These are phyloP conservation scores for Trichoderma lentiforme DNA, from an alignment of 2,329 filamentous ascomycete species.

Conservation along the genomic window DNA sequence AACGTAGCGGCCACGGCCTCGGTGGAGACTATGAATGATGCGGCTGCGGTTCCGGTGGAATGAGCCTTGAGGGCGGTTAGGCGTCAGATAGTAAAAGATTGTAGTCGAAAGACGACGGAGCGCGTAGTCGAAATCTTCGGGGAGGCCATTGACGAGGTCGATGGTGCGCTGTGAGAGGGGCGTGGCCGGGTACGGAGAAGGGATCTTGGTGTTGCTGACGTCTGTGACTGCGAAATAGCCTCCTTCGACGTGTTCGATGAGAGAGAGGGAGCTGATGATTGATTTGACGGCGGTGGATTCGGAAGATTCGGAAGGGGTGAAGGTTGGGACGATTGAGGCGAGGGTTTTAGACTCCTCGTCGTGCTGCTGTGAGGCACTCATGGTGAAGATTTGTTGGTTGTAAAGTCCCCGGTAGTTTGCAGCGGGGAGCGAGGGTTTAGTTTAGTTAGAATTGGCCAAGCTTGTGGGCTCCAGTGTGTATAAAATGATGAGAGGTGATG, in stretches of 20 bases:
- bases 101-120: slow-evolving; percentile 55
- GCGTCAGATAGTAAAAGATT: slow-evolving; percentile 64
- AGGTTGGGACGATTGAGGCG: neutral
- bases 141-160: slow-evolving; percentile 31
- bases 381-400: neutral
- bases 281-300: slow-evolving; percentile 20
- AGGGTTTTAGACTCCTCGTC: neutral
- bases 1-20: slow-evolving; percentile 61
- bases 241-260: slow-evolving; percentile 55
- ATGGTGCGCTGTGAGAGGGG: slow-evolving; percentile 37
- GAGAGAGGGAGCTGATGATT: slow-evolving; percentile 34
- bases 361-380: neutral
- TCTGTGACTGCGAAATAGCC: slow-evolving; percentile 64
- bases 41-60: slow-evolving; percentile 63
- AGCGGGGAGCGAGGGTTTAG: neutral
- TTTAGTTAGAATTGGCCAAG: neutral
- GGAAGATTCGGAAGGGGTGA: neutral
- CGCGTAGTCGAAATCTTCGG: slow-evolving; percentile 37
- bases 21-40: slow-evolving; percentile 64
- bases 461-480: neutral
- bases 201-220: slow-evolving; percentile 47
- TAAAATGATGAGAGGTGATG: neutral
- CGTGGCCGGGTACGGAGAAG: slow-evolving; percentile 42
- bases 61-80: slow-evolving; percentile 49
- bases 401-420: neutral